Evolutionary conservation across 768 basidiomycete species (phyloP), one percentile per base, ranked within the genome.

Genomic region (Rhizopogon vinicolor): DNA sequence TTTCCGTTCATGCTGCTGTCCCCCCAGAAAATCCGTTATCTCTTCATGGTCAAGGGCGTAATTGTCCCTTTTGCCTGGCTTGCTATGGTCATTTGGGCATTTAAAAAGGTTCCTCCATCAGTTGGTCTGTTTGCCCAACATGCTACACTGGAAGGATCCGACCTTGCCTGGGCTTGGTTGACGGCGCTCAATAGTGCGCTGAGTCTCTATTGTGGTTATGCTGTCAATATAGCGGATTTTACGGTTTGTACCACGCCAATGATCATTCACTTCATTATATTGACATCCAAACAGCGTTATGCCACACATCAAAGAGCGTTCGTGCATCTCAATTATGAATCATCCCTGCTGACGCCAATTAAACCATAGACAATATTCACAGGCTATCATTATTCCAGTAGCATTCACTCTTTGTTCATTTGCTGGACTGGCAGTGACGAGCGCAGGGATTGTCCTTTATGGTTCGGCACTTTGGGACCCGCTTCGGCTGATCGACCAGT

Each of bases 201-300:
- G 19, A 90, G 89, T 0, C 80, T 82, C 58, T 93, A 86, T 68
- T 72, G 85, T 4, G 89, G 86, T 8, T 72, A 89, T 13, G 78
- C 85, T 0, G 85, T 89, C 59, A 92, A 92, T 63, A 91, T 92
- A 55, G 86, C 91, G 2, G 93, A 95, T 69, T 92, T 95, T 64
- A 91, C 91, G 22, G 75, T 78, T 56, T 51, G 67, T 37, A 42
- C 29, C 12, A 9, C 8, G 43, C 14, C 16, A 4, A 4, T 25
- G 25, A 7, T 19, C 28, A 33, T 5, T 41, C 3, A 60, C 14
- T 19, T 10, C 39, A 22, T 39, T 29, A 33, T 41, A 68, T 72
- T 54, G 43, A 68, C 58, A 9, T 18, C 31, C 50, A 42, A 43
- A 14, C 37, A 86, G 78, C 81, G 91, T 63, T 93, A 93, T 69